Conservation (phyloP, 192 early-diverging fungal genomes). For the Mortierella claussenii region DNA sequence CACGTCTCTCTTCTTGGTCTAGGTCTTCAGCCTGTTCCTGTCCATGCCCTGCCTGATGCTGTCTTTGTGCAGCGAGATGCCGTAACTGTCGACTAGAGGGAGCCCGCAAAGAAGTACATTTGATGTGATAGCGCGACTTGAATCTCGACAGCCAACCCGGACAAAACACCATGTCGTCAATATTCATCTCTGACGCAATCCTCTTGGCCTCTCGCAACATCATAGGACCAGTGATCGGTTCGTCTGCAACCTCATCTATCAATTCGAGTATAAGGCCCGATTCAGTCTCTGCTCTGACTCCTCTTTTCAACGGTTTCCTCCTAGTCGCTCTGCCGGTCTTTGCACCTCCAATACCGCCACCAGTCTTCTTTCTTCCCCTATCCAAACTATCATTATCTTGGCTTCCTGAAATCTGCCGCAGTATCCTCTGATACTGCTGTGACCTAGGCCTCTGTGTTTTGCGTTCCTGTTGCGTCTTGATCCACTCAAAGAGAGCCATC, state of each 20-base stretch:
- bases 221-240: slow-evolving; percentile 22
- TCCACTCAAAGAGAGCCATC: slow-evolving; percentile 31
- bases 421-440: background rate
- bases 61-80: background rate
- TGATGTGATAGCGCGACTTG: slow-evolving; percentile 31
- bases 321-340: background rate
- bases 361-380: no score
- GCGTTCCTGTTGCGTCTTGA: slow-evolving; percentile 17
- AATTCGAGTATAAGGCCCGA: no score
- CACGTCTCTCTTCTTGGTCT: no score
- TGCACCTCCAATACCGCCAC: no score
- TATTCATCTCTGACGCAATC: slow-evolving; percentile 42
- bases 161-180: slow-evolving; percentile 37
- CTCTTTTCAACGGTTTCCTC: no score
- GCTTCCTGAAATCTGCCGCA: background rate
- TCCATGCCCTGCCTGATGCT: background rate
- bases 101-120: background rate
- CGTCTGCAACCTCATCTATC: background rate
- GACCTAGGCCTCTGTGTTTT: background rate
- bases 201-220: slow-evolving; percentile 26
- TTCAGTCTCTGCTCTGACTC: no score
- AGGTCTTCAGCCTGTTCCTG: no score
- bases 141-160: slow-evolving; percentile 45
- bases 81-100: background rate
- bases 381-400: background rate